Base-by-base conservation (phyloP, 2,329 filamentous ascomycete genomes). In the Arachnopeziza araneosa region DNA sequence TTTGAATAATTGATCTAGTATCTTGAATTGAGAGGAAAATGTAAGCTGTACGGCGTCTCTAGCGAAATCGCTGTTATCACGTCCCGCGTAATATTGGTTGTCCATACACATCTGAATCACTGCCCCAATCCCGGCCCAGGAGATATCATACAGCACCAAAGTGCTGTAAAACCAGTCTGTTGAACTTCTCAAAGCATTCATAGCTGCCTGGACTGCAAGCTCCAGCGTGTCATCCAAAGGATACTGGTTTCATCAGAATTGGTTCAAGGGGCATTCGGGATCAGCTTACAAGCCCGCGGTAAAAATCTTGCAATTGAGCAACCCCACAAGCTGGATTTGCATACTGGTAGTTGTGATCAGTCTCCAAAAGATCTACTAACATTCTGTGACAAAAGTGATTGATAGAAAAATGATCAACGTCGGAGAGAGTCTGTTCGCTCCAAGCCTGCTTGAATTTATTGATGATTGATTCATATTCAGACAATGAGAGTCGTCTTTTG, bases 241-340 rank as follows among this genome's bases (percentile, higher is more conserved):
- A 24, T 58, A 58, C 56, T 58, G 36, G 17, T 22, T 49, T 26
- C 5, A 50, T 58, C 51, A 58, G 23, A 26, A n/a, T 44, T 24
- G 7, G n/a, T 19, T 50, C 19, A 50, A 24, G 23, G 17, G 3
- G 49, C 21, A 49, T 14, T 14, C 36, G 17, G 17, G 17, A 19
- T 44, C 12, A 56, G 49, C 57, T 56, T 56, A 59, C 57, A 49
- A 55, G 57, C 26, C 57, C 56, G 32, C 50, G 30, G 26, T 26
- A 49, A 22, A 59, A 59, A 56, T 62, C 60, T 54, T 44, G 60
- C 19, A 62, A 56, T 12, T 22, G 22, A 21, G 52, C 24, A 48
- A 59, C n/a, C 23, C 60, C 60, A 55, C 60, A 62, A 32, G 60
- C 56, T 23, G 60, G 56, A 12, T 30, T 59, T 52, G 56, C 59